Conservation (phyloP, 805 yeast genomes). For the Metschnikowia kunwiensis region DNA sequence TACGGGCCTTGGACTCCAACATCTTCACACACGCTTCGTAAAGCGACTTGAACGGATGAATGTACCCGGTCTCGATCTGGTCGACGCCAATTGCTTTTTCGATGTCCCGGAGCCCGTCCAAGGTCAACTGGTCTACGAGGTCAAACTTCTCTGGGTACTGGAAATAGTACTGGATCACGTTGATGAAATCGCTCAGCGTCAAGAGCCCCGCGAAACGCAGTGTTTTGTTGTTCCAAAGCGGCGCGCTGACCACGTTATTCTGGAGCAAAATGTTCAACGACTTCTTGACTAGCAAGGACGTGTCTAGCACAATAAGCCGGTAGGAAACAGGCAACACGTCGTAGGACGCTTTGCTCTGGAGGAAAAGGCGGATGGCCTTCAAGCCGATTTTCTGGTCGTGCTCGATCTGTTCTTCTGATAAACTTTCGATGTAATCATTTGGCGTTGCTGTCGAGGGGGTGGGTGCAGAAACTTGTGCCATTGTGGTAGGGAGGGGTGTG, state of each 20-base stretch:
- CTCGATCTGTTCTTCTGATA: constrained; percentile 41
- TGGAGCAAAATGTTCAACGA: constrained; percentile 86
- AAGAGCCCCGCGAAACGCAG: constrained; percentile 91
- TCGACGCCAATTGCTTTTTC: constrained; percentile 85
- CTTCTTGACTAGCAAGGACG: constrained; percentile 84
- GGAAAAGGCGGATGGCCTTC: constrained; percentile 75
- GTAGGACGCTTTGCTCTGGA: constrained; percentile 88
- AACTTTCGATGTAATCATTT: constrained; percentile 41
- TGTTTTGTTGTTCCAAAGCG: constrained; percentile 89
- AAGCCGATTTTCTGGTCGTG: constrained; percentile 73
- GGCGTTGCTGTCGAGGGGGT: constrained; percentile 33
- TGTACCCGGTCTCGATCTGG: constrained; percentile 79
- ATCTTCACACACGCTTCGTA: constrained; percentile 92
- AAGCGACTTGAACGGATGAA: constrained; percentile 85
- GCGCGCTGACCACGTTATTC: constrained; percentile 93
- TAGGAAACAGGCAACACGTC: constrained; percentile 96
- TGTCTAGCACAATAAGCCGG: constrained; percentile 88
- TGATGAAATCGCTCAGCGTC: constrained; percentile 89
- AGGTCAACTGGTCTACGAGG: constrained; percentile 77
- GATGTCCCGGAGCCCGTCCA: constrained; percentile 81
- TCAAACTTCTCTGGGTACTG: constrained; percentile 86
- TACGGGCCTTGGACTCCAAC: constrained; percentile 82
- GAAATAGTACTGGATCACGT: constrained; percentile 90
- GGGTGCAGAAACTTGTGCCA: constrained; percentile 22
- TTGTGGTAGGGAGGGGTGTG: too few species aligned